A percentile compares a stretch with the other conserved stretches of the same genome.
Evolutionary conservation across 768 basidiomycete genomes (phyloP).

Genomic region (Suillus placidus): DNA sequence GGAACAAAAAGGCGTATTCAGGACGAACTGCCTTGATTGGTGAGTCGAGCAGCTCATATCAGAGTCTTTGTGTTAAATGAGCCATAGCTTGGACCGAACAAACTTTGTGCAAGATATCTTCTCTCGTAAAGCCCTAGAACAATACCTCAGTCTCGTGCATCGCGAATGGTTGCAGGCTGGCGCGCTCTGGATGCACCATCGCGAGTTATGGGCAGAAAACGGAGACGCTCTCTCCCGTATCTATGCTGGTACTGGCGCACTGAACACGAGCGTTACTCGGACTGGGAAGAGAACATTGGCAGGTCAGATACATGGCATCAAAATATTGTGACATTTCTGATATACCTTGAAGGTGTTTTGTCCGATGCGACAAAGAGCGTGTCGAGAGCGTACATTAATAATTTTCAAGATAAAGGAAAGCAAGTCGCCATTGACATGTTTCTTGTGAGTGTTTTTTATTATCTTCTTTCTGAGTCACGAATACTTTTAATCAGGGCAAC

Average conservation of each 20-base stretch:
- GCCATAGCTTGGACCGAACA: conserved; percentile 84
- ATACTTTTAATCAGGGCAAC: conserved; percentile 74
- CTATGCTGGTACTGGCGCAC: conserved; percentile 90
- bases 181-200: conserved; percentile 82
- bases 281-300: conserved; percentile 94
- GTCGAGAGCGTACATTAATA: conserved; percentile 95
- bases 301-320: conserved; percentile 43
- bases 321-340: conserved; percentile 7
- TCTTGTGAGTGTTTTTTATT: conserved; percentile 56
- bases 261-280: conserved; percentile 95
- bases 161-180: conserved; percentile 73
- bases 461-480: conserved; percentile 13
- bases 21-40: conserved; percentile 97
- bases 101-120: conserved; percentile 97
- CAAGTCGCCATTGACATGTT: conserved; percentile 96
- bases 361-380: conserved; percentile 98
- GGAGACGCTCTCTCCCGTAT: conserved; percentile 92
- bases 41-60: conserved; percentile 31
- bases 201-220: conserved; percentile 97
- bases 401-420: conserved; percentile 95
- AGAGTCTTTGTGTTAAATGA: conserved; percentile 11
- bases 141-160: conserved; percentile 78
- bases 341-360: conserved; percentile 62
- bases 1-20: conserved; percentile 89
- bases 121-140: conserved; percentile 77